Conservation (phyloP, 768 basidiomycete genomes). For the Leccinum broughii region DNA sequence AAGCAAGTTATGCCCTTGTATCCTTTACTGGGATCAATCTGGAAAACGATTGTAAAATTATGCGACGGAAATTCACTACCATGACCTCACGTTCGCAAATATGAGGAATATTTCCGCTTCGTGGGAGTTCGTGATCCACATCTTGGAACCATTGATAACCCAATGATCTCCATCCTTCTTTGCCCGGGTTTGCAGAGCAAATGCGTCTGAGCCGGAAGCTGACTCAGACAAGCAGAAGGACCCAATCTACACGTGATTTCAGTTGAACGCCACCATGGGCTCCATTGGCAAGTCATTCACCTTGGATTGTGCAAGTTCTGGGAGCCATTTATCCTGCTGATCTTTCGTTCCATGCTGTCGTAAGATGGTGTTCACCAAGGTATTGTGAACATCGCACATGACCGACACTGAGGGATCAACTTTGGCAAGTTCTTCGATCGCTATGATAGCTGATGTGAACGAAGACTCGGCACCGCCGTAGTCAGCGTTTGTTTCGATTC, state of each 20-base stretch:
- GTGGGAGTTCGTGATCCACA: conserved; percentile 98
- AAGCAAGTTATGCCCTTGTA: conserved; percentile 99
- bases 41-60: neutral
- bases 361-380: conserved; percentile 93
- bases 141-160: conserved; percentile 95
- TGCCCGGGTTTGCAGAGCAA: conserved; percentile 92
- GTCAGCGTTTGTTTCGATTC: conserved; percentile 86
- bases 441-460: conserved; percentile 94
- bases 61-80: neutral
- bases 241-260: conserved; percentile 63
- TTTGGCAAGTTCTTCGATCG: conserved; percentile 95
- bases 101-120: conserved; percentile 92
- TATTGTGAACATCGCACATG: conserved; percentile 97
- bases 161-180: conserved; percentile 83
- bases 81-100: conserved; percentile 81
- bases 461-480: conserved; percentile 87
- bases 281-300: conserved; percentile 38
- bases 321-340: conserved; percentile 87
- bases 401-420: conserved; percentile 97
- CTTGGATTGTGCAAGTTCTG: conserved; percentile 74
- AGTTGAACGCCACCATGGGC: neutral
- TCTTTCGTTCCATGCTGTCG: conserved; percentile 82
- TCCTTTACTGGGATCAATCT: conserved; percentile 87
- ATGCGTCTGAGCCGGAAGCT: conserved; percentile 94
- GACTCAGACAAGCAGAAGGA: conserved; percentile 96